phyloP scores from a whole-genome alignment of 495 filamentous ascomycete genomes.

The Aspergillus cavernicola region DNA sequence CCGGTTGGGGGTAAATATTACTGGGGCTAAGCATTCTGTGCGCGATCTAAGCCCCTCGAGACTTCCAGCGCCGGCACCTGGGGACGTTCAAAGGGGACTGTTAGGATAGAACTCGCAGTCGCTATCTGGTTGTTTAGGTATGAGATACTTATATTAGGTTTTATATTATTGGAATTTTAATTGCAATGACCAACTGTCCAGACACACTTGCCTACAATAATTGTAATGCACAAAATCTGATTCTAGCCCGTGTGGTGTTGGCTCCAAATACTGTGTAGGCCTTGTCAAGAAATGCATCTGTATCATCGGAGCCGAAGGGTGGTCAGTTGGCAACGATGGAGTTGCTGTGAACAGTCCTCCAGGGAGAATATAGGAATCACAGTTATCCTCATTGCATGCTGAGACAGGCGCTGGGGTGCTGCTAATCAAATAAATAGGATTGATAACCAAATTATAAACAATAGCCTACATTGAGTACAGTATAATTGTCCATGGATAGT shows the following conservation, averaged over 20 bases:
- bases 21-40: neutral
- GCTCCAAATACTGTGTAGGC: too few relatives aligned
- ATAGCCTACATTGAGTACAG: neutral
- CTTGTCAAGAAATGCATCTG: too few relatives aligned
- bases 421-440: neutral
- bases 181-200: too few relatives aligned
- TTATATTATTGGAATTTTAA: too few relatives aligned
- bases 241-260: too few relatives aligned
- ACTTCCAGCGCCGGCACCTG: constrained; percentile 10
- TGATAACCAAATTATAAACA: neutral
- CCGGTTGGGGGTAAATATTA: constrained; percentile 9
- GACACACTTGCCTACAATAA: too few relatives aligned
- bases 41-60: constrained; percentile 8
- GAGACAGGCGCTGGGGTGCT: neutral
- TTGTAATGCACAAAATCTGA: too few relatives aligned
- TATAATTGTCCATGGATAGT: neutral
- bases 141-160: neutral
- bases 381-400: neutral
- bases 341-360: neutral
- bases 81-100: constrained; percentile 12
- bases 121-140: neutral
- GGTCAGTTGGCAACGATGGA: neutral
- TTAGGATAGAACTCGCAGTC: constrained; percentile 5
- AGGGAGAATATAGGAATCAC: neutral
- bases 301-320: neutral